A percentile compares a stretch with the other conserved stretches of the same genome.
Evolutionary conservation across 1,139 yeast species (phyloP).

Genomic region (Meyerozyma athensensis): DNA sequence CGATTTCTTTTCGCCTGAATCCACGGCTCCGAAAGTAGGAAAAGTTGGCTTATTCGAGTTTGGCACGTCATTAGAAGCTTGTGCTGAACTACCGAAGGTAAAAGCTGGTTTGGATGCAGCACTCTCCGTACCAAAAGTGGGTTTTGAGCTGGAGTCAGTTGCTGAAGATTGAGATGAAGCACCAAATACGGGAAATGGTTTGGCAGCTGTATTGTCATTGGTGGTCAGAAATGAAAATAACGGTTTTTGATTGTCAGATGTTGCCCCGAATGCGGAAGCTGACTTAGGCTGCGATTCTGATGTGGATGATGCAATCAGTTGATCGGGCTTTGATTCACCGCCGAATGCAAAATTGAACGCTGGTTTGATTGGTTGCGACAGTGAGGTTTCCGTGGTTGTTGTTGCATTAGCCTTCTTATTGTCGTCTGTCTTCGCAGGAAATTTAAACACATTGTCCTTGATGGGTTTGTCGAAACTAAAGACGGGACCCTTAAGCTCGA

Average conservation of each 20-base stretch:
- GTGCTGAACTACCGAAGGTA: not conserved
- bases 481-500: conserved; percentile 62
- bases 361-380: conserved; percentile 3
- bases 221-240: not conserved
- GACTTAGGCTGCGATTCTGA: conserved; percentile 11
- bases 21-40: no score
- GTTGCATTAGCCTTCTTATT: conserved; percentile 5
- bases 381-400: conserved; percentile 3
- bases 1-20: no score
- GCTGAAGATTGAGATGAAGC: no score
- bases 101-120: not conserved
- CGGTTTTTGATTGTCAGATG: conserved; percentile 4
- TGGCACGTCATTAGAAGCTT: not conserved
- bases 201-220: not conserved
- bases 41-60: no score
- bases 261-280: conserved; percentile 17
- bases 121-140: not conserved
- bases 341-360: conserved; percentile 2
- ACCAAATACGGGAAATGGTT: conserved; percentile 7
- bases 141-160: no score
- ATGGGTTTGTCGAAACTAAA: conserved; percentile 50
- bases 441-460: conserved; percentile 47
- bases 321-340: not conserved
- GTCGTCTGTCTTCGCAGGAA: conserved; percentile 13
- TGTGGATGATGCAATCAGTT: conserved; percentile 1